These are phyloP conservation scores for Dipteronia dyeriana DNA, from an alignment of 345 rosid species.

Conservation along the genomic window DNA sequence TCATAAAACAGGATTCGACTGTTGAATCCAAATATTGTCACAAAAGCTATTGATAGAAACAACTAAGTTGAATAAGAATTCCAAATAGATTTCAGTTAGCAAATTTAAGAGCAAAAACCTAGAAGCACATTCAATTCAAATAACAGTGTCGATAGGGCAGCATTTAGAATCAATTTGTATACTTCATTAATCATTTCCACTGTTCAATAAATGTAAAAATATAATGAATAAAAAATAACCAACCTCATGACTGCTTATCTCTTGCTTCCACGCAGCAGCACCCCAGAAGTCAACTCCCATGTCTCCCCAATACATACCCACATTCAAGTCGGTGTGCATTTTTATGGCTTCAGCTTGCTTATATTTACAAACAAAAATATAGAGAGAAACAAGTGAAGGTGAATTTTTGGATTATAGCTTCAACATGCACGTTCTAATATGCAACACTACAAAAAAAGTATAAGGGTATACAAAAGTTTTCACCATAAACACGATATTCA, in stretches of 20 bases:
- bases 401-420: not conserved
- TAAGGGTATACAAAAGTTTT: not conserved
- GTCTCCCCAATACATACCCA: constrained; percentile 78
- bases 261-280: constrained; percentile 50
- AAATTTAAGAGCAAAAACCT: not conserved
- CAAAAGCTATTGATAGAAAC: not conserved
- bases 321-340: constrained; percentile 69
- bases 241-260: constrained; percentile 72
- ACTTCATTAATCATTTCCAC: not conserved
- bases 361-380: constrained; percentile 18
- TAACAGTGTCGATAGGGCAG: not conserved
- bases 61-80: not conserved
- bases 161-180: not conserved
- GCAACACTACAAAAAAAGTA: not conserved
- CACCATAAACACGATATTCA: not conserved
- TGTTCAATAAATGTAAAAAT: not conserved
- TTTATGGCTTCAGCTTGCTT: constrained; percentile 82
- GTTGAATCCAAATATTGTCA: not conserved
- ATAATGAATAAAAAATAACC: not conserved
- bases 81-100: not conserved
- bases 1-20: not conserved
- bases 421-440: not conserved
- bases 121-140: not conserved
- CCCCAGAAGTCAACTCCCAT: constrained; percentile 84
- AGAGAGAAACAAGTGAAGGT: constrained; percentile 6